Evolutionary conservation across 78 protist genomes (phyloP), one percentile per base, ranked within the genome.

Genomic region (Dictyostelium brefeldianum): DNA sequence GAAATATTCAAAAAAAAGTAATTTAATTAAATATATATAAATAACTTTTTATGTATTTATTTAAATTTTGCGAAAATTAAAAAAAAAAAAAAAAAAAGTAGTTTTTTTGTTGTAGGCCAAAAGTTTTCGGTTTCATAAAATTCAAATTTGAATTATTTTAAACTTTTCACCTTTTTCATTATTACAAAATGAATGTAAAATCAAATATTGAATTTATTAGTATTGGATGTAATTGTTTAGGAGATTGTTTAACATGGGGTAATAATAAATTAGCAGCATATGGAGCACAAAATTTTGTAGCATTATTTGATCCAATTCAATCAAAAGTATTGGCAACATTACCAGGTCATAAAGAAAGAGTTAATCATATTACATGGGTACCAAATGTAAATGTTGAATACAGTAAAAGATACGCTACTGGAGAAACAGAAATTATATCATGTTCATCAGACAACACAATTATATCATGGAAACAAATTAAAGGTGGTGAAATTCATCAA

Each of bases 331-430:
- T 57, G 46, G 62, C 83, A 53, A 92, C 89, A 56, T 36, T 92
- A 6, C 73, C 83, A 43, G 96, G 96, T n/a, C 96, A 92, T 6
- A 92, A 69, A 25, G 87, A 92, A 57, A 25, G 96, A 31, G 96
- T 92, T 1, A 92, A 92, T 77, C 83, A 77, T 51, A 91, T 92
- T 5, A 8, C 12, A 8, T 92, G 96, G 96, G 31, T 92, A 29
- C 92, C 83, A 54, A 56, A 51, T 48, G 25, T 46, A 3, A 56
- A 11, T 8, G 14, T 14, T 47, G 73, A 56, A 27, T 84, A 59
- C 71, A 57, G n/a, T 50, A 77, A 84, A 14, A 84, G 91, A 64
- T 84, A 50, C 15, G 20, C 54, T 5, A 4, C 54, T 12, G 3
- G 11, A 12, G 95, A 90, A 48, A 46, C 11, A 31, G 83, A 82